Conservation (phyloP, 139 green algal genomes). For the Chlorella sp. region DNA sequence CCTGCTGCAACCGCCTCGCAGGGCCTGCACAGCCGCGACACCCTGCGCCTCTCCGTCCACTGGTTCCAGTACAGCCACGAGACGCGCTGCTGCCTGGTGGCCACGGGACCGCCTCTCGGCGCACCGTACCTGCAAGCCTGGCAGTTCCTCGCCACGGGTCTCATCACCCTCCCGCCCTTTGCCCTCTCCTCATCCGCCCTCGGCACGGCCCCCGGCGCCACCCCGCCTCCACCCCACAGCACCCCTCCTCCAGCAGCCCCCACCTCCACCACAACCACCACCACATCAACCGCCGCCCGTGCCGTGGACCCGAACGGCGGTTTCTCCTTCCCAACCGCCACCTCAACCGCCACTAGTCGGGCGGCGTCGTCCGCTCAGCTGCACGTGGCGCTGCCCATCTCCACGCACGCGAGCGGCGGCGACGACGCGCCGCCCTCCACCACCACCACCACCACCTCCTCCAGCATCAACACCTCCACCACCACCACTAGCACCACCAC, state of each 20-base stretch:
- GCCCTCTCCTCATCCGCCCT: conserved; percentile 4
- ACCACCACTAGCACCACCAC: too few species aligned
- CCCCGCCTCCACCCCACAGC: too few species aligned
- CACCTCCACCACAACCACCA: neutral
- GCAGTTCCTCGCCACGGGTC: conserved; percentile 40
- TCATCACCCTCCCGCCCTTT: conserved; percentile 55
- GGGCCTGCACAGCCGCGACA: conserved; percentile 5
- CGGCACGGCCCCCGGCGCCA: neutral
- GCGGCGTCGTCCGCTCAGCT: neutral
- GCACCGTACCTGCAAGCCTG: conserved; percentile 21
- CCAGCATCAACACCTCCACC: too few species aligned
- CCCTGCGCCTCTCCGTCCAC: conserved; percentile 3
- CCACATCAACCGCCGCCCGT: neutral
- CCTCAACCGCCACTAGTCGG: neutral
- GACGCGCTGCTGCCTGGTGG: conserved; percentile 48
- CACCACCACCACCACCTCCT: too few species aligned
- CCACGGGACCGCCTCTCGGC: conserved; percentile 8
- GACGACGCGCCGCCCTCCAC: too few species aligned
- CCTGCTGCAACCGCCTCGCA: too few species aligned
- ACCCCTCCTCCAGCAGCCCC: too few species aligned
- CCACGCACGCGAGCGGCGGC: neutral
- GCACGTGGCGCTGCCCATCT: neutral
- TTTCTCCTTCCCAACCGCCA: too few species aligned
- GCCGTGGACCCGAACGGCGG: too few species aligned
- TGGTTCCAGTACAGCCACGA: conserved; percentile 52